Evolutionary conservation across 805 yeast genomes (phyloP).

Genomic region (Wickerhamomyces bovis): DNA sequence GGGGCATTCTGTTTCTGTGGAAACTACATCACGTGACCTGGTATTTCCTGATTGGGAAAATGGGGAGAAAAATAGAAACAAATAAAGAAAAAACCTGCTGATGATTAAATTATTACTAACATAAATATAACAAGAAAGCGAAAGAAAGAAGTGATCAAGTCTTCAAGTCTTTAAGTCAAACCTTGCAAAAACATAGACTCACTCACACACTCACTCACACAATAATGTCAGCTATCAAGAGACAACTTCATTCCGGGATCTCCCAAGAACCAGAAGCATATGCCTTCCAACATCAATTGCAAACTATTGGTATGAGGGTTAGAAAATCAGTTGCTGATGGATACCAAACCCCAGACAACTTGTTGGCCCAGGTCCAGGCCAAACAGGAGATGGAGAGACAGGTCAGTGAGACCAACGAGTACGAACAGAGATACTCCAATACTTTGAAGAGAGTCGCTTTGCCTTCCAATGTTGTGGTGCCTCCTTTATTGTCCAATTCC

Average conservation of each 20-base stretch:
- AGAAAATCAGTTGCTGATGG: constrained; percentile 64
- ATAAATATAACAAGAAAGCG: no score
- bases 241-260: constrained; percentile 26
- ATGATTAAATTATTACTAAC: no score
- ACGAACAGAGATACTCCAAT: constrained; percentile 11
- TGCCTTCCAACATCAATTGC: constrained; percentile 34
- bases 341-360: constrained; percentile 29
- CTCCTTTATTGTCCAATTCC: constrained; percentile 31
- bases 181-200: no score
- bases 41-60: no score
- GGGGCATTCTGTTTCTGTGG: no score
- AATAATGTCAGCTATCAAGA: constrained; percentile 29
- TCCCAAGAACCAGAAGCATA: constrained; percentile 23
- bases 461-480: constrained; percentile 26
- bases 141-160: no score
- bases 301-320: constrained; percentile 65
- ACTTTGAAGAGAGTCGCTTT: constrained; percentile 31
- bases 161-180: no score
- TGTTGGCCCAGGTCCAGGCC: constrained; percentile 7
- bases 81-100: no score
- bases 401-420: constrained; percentile 19
- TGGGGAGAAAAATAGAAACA: no score
- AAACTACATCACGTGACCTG: no score
- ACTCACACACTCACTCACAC: no score
- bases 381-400: constrained; percentile 19